phyloP scores from a whole-genome alignment of 2,329 filamentous ascomycete species.

The Colletotrichum horii region DNA sequence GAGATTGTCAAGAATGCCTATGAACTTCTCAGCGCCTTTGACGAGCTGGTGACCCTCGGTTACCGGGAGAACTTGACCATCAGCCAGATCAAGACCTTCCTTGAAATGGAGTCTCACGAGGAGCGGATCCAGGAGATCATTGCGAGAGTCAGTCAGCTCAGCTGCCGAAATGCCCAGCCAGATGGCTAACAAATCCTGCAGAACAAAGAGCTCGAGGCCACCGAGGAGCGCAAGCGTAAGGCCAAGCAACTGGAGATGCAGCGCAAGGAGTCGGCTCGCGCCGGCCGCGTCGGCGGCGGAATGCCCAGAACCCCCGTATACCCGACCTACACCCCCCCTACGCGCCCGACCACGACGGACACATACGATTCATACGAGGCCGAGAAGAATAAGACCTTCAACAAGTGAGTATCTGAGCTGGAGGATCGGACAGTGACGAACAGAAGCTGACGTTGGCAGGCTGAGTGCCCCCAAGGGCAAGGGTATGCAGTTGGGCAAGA shows the following conservation, averaged over 20 bases:
- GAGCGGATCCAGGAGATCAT: constrained; percentile 99
- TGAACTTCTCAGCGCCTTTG: constrained; percentile 94
- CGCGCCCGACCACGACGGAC: constrained; percentile 75
- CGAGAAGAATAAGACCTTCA: constrained; percentile 91
- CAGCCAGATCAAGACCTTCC: constrained; percentile 97
- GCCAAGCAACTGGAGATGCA: constrained; percentile 99
- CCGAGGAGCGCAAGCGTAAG: constrained; percentile 96
- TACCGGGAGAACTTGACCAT: constrained; percentile 97
- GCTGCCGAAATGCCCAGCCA: not conserved
- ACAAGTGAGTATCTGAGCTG: constrained; percentile 64
- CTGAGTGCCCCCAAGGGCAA: constrained; percentile 77
- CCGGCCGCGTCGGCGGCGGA: constrained; percentile 60
- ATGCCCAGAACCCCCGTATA: constrained; percentile 81
- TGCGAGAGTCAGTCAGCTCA: constrained; percentile 68
- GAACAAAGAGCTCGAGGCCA: constrained; percentile 99
- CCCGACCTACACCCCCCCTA: constrained; percentile 85
- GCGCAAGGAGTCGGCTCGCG: constrained; percentile 91
- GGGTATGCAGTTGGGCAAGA: constrained; percentile 99
- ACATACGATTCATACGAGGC: constrained; percentile 95
- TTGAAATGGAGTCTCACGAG: constrained; percentile 99
- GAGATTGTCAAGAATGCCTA: constrained; percentile 96
- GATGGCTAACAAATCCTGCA: constrained; percentile 42
- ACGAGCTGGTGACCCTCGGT: constrained; percentile 93
- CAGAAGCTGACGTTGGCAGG: not conserved
- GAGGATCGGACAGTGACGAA: too few relatives aligned